Percentiles rank a stretch among this genome's conserved stretches.
phyloP scores from a whole-genome alignment of 73 alveolate species.

The Tetrahymena borealis region DNA sequence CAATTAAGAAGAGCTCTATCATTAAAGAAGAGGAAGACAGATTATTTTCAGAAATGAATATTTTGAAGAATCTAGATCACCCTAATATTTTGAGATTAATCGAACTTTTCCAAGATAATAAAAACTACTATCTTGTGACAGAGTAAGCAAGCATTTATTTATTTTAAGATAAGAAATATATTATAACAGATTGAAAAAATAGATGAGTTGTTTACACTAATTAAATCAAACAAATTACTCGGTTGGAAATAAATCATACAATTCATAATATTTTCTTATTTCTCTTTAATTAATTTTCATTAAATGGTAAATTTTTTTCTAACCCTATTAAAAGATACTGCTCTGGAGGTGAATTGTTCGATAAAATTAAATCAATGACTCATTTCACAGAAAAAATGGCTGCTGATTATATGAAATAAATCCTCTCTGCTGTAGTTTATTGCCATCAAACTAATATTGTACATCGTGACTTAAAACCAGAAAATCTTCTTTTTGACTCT shows the following conservation, averaged over 20 bases:
- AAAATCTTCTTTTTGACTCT: conserved; percentile 72
- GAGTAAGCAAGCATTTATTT: conserved; percentile 41
- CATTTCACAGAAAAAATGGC: conserved; percentile 76
- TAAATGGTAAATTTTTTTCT: too few species aligned
- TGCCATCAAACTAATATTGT: conserved; percentile 81
- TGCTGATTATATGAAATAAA: conserved; percentile 69
- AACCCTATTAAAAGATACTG: too few species aligned
- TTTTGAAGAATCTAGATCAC: conserved; percentile 75
- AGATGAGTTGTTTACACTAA: too few species aligned
- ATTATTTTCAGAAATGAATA: conserved; percentile 63
- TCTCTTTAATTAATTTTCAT: too few species aligned
- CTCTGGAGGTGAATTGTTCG: conserved; percentile 87
- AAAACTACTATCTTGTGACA: conserved; percentile 70
- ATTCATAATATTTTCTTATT: too few species aligned
- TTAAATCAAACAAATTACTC: too few species aligned
- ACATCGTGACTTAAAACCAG: conserved; percentile 95
- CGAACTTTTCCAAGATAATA: conserved; percentile 79
- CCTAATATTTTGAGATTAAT: conserved; percentile 81
- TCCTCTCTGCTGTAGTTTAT: conserved; percentile 72
- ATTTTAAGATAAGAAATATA: too few species aligned
- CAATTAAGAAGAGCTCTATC: conserved; percentile 63
- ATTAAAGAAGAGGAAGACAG: conserved; percentile 38
- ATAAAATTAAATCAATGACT: conserved; percentile 52
- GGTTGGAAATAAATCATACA: too few species aligned
- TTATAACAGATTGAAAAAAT: too few species aligned